Conservation (phyloP, 805 yeast genomes). For the Yarrowia sp. region DNA sequence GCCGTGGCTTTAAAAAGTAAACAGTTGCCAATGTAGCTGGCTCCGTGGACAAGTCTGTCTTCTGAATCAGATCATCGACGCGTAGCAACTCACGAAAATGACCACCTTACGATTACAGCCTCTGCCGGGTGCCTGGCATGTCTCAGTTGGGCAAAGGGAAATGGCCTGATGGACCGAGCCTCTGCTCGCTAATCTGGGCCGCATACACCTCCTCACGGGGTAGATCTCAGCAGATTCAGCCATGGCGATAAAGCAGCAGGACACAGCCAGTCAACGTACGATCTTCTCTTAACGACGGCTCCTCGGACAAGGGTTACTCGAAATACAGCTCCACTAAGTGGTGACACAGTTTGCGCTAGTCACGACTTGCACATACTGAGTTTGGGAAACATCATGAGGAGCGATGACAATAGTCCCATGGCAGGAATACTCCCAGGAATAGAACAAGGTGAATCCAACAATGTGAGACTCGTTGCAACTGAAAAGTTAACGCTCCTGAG, state of each 20-base stretch:
- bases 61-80: no score
- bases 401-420: no score
- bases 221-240: background rate
- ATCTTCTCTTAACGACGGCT: no score
- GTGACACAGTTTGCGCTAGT: no score
- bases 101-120: background rate
- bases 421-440: no score
- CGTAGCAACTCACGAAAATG: background rate
- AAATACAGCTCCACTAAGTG: no score
- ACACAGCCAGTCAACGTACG: background rate
- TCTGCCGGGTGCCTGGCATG: background rate
- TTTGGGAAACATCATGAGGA: background rate
- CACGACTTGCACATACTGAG: no score
- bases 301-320: no score
- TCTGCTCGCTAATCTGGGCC: background rate
- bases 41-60: background rate
- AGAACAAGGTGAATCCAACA: no score
- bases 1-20: background rate
- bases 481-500: no score
- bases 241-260: background rate
- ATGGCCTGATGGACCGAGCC: background rate
- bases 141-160: background rate
- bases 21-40: no score
- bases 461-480: no score
- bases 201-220: background rate